These are phyloP conservation scores for Fusarium cyanostomum DNA, from an alignment of 2,329 filamentous ascomycete species.

Conservation along the genomic window DNA sequence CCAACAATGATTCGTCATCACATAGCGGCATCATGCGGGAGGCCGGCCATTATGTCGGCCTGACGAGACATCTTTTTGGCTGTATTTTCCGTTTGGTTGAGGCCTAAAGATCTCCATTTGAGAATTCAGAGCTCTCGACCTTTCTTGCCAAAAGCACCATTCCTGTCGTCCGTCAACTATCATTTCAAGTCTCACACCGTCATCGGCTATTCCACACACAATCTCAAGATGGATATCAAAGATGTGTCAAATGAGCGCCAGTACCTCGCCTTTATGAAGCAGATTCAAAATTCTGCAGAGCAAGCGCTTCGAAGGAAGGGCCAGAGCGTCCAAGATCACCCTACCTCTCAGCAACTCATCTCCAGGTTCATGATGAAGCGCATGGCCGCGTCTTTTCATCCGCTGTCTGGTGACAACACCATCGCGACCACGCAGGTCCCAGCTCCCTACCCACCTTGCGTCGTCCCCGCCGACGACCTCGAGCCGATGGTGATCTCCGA, in stretches of 20 bases:
- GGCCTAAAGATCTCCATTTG: too few species aligned
- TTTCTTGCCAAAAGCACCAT: too few species aligned
- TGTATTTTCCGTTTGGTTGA: too few species aligned
- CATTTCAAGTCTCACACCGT: too few species aligned
- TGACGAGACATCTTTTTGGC: too few species aligned
- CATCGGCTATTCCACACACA: not conserved
- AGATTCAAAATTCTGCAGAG: not conserved
- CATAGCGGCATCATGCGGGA: too few species aligned
- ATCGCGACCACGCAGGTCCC: not conserved
- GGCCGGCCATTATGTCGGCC: too few species aligned
- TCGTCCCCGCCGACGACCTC: not conserved
- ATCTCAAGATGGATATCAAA: constrained; percentile 6
- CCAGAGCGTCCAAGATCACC: constrained; percentile 14
- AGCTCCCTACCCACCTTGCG: constrained; percentile 11
- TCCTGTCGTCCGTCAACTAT: too few species aligned
- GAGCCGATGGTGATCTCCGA: constrained; percentile 1
- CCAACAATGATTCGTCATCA: too few species aligned
- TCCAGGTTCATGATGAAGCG: not conserved
- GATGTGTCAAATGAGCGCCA: not conserved
- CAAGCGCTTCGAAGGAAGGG: not conserved
- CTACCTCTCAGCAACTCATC: accelerated
- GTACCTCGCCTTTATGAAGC: not conserved
- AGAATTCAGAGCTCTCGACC: too few species aligned
- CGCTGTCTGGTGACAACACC: not conserved
- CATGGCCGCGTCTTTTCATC: accelerated